phyloP scores from a whole-genome alignment of 345 rosid genomes.

The Erucastrum elatum region DNA sequence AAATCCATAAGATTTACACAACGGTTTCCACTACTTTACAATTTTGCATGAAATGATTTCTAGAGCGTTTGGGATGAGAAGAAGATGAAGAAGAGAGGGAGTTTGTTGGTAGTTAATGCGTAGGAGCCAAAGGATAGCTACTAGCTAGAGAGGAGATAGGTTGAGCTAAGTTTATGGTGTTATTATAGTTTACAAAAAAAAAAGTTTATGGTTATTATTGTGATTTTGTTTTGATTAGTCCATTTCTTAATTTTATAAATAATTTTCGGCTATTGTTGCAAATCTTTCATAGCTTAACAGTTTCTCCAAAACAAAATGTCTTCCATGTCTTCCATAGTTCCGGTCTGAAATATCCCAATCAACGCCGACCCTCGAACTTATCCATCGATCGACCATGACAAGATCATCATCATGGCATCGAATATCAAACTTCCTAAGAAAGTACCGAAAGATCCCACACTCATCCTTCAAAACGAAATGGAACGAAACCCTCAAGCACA shows the following conservation, averaged over 20 bases:
- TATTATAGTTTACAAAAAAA: too few species aligned
- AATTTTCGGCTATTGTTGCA: not conserved
- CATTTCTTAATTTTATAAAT: not conserved
- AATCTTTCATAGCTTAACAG: not conserved
- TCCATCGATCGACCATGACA: constrained; percentile 25
- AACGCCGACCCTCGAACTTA: not conserved
- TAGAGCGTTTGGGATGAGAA: too few species aligned
- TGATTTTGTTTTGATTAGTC: not conserved
- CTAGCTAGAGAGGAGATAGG: too few species aligned
- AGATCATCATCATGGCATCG: constrained; percentile 41
- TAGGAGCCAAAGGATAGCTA: too few species aligned
- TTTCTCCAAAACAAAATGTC: not conserved
- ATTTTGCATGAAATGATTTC: too few species aligned
- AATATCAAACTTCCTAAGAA: constrained; percentile 49
- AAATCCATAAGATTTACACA: too few species aligned
- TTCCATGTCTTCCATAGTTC: not conserved
- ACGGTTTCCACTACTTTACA: too few species aligned
- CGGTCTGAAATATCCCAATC: not conserved
- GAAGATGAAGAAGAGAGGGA: too few species aligned
- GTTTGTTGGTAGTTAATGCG: too few species aligned
- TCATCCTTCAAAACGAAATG: constrained; percentile 58
- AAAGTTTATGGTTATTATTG: too few species aligned
- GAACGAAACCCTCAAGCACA: constrained; percentile 54
- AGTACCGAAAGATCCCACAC: constrained; percentile 57
- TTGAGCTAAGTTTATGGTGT: too few species aligned